Percentiles rank a stretch among this genome's conserved stretches.
These are phyloP conservation scores for Cryphonectria parasitica DNA, from an alignment of 2,329 filamentous ascomycete species.

Conservation along the genomic window DNA sequence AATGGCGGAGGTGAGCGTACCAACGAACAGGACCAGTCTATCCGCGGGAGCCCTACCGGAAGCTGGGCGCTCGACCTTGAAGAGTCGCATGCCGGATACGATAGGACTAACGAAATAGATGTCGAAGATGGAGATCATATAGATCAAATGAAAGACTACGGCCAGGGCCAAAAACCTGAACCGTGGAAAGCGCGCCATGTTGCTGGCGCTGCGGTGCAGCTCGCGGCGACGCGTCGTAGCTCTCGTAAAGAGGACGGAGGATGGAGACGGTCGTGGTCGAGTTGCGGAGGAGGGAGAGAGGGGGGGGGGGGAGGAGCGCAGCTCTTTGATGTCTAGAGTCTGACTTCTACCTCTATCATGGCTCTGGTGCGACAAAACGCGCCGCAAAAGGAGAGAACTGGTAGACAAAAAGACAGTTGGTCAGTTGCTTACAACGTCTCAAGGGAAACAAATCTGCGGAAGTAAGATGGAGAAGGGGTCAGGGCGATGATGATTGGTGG, in stretches of 20 bases:
- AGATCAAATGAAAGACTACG: constrained; percentile 89
- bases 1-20: constrained; percentile 49
- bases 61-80: constrained; percentile 66
- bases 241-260: neutral
- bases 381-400: neutral
- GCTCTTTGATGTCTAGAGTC: constrained; percentile 12
- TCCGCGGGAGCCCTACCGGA: constrained; percentile 76
- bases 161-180: constrained; percentile 86
- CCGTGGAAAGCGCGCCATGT: constrained; percentile 64
- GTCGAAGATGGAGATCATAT: constrained; percentile 95
- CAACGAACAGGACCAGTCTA: constrained; percentile 90
- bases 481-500: constrained; percentile 13
- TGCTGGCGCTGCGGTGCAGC: constrained; percentile 21
- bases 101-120: constrained; percentile 99
- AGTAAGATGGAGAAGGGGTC: constrained; percentile 6
- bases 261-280: constrained; percentile 5
- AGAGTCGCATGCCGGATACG: constrained; percentile 90
- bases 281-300: neutral
- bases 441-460: constrained; percentile 1
- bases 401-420: neutral
- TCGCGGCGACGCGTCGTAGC: constrained; percentile 18
- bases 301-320: neutral
- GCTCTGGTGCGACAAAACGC: constrained; percentile 7
- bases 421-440: neutral
- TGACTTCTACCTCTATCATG: constrained; percentile 22